phyloP scores from a whole-genome alignment of 192 early-diverging fungal species.

The Coemansia sp. region DNA sequence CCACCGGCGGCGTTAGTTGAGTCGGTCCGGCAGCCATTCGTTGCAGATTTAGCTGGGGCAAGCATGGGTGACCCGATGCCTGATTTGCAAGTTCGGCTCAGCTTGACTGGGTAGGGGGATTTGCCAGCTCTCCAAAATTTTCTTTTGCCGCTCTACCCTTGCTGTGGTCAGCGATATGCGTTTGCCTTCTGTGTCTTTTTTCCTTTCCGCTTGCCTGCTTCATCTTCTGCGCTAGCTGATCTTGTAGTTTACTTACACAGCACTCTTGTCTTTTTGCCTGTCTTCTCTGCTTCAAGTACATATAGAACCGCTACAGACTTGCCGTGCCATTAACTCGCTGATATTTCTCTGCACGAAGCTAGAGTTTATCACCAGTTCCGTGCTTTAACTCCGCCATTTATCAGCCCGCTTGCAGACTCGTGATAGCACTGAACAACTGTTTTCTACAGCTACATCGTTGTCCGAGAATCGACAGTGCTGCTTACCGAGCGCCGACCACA shows the following conservation, averaged over 20 bases:
- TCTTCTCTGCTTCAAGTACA: neutral
- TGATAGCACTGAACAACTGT: neutral
- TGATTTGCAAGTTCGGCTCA: constrained; percentile 18
- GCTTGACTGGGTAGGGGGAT: constrained; percentile 13
- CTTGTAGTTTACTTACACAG: constrained; percentile 9
- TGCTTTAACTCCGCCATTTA: constrained; percentile 10
- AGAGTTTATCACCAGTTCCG: neutral
- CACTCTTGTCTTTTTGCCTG: neutral
- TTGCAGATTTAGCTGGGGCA: neutral
- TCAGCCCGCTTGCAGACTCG: neutral
- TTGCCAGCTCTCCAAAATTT: constrained; percentile 17
- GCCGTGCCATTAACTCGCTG: neutral
- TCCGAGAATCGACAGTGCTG: constrained; percentile 3
- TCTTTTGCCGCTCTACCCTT: constrained; percentile 4
- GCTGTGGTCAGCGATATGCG: neutral
- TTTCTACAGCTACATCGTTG: neutral
- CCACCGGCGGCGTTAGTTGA: neutral
- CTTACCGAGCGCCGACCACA: neutral
- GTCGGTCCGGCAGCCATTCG: neutral
- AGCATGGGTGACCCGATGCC: neutral
- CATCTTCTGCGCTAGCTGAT: neutral
- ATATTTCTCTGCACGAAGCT: neutral
- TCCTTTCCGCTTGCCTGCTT: constrained; percentile 1
- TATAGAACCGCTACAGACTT: constrained; percentile 5
- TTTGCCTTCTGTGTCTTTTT: neutral